Base-by-base conservation (phyloP, 2,329 filamentous ascomycete genomes). In the Penicillium sumatraense region DNA sequence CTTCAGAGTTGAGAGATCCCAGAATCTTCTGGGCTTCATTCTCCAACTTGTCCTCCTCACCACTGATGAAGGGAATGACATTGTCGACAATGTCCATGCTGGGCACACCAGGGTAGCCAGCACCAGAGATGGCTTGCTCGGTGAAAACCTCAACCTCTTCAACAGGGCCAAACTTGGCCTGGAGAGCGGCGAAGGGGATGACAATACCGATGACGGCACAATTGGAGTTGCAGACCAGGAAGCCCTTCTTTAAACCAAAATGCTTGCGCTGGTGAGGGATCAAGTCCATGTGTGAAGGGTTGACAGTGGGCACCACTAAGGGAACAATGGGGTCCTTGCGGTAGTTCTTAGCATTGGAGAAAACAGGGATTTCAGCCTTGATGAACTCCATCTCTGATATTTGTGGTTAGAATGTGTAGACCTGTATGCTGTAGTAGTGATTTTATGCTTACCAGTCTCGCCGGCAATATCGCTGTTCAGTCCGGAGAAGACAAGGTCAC, bases 301-400 rank as follows among this genome's bases (percentile, higher is more conserved):
- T 98, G 74, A 98, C 93, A 18, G 92, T 96, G 1, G 95, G 95
- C 8, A 98, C 93, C 61, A 98, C 90, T 69, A 98, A 87, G 10
- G 95, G 95, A 2, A 97, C 92, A 46, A 93, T 81, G 18, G 92
- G 91, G 73, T 96, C 88, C 72, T 89, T 89, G 67, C 95, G 89
- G 83, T 96, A 91, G 84, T 97, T 98, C 78, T 97, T 97, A 49
- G 95, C 93, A 76, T 98, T 99, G 68, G 92, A 96, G 81, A 99
- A 98, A 73, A 97, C 89, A 68, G 91, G 87, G 49, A 97, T 86
- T 70, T 96, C 88, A 58, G 91, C 88, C 71, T 89, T 89, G 69
- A 96, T 83, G 75, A 98, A 98, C 65, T 90, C 90, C 84, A 90
- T 90, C 76, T 98, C 93, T 93, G 67, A 41, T 93, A 66, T 42